These are phyloP conservation scores for Fusarium hainanense DNA, from an alignment of 2,329 filamentous ascomycete species.

Conservation along the genomic window DNA sequence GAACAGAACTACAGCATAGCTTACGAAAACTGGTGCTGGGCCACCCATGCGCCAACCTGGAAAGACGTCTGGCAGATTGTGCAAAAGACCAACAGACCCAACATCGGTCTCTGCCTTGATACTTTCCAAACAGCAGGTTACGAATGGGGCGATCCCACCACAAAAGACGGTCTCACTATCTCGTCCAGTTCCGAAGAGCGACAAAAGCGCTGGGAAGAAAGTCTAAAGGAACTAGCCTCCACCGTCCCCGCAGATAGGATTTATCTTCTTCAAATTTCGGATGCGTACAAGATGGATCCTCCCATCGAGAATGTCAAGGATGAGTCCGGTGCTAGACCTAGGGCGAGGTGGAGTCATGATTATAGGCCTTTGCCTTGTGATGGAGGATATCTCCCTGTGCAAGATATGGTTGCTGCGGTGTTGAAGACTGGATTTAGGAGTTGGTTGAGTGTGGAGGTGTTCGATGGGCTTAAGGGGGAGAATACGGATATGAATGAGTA, in stretches of 20 bases:
- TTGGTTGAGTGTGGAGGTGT: conserved; percentile 77
- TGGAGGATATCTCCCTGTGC: conserved; percentile 76
- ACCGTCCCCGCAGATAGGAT: conserved; percentile 76
- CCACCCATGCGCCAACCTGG: conserved; percentile 76
- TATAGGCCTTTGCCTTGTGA: conserved; percentile 76
- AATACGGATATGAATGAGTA: conserved; percentile 23
- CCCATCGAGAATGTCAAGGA: conserved; percentile 63
- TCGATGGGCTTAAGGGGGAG: conserved; percentile 57
- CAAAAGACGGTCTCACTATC: conserved; percentile 68
- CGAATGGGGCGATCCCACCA: conserved; percentile 79
- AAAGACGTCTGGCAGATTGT: conserved; percentile 77
- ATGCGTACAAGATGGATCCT: conserved; percentile 72
- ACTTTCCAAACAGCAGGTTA: conserved; percentile 80
- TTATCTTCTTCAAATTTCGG: conserved; percentile 78
- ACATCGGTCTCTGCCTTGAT: conserved; percentile 80
- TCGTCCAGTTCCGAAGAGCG: conserved; percentile 56
- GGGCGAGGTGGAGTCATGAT: conserved; percentile 77
- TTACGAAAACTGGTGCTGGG: conserved; percentile 89
- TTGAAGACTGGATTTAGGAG: conserved; percentile 73
- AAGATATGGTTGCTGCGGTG: conserved; percentile 72
- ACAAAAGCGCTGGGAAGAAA: conserved; percentile 61
- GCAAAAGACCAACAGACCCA: conserved; percentile 67
- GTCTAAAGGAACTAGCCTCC: conserved; percentile 64
- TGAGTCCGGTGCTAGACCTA: conserved; percentile 66
- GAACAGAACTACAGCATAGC: conserved; percentile 69